These are phyloP conservation scores for Helotiales sp. DNA, from an alignment of 2,329 filamentous ascomycete genomes.

Conservation along the genomic window DNA sequence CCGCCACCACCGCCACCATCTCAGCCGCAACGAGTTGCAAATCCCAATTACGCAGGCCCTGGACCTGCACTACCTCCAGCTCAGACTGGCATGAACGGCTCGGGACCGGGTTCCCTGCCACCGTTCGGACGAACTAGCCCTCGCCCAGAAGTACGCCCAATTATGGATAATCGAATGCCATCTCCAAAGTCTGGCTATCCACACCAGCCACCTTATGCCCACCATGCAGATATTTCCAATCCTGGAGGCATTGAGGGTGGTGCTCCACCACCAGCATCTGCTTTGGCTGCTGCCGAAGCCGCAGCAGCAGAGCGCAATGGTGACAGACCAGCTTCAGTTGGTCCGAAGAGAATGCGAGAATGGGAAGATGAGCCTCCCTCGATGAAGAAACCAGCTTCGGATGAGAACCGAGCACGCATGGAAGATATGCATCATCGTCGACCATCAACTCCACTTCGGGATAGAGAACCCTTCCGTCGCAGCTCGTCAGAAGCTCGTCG, in stretches of 20 bases:
- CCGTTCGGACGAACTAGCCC: slow-evolving; percentile 78
- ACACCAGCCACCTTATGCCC: slow-evolving; percentile 76
- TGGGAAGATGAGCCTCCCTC: slow-evolving; percentile 77
- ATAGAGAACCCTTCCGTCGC: slow-evolving; percentile 68
- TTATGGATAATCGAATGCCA: slow-evolving; percentile 82
- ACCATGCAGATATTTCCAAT: slow-evolving; percentile 60
- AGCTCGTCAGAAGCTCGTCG: slow-evolving; percentile 74
- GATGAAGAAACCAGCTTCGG: slow-evolving; percentile 83
- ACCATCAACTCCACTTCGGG: slow-evolving; percentile 65
- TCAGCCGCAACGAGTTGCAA: slow-evolving; percentile 54
- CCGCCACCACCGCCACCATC: slow-evolving; percentile 45
- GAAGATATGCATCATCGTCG: slow-evolving; percentile 82
- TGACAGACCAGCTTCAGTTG: slow-evolving; percentile 74
- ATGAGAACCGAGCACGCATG: slow-evolving; percentile 82
- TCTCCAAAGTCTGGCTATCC: slow-evolving; percentile 88
- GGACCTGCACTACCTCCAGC: slow-evolving; percentile 44
- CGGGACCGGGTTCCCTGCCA: slow-evolving; percentile 48
- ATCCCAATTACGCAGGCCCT: slow-evolving; percentile 58
- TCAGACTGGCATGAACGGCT: slow-evolving; percentile 36
- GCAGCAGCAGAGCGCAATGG: slow-evolving; percentile 64
- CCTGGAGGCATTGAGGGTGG: slow-evolving; percentile 51
- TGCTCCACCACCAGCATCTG: slow-evolving; percentile 65
- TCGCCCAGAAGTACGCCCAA: slow-evolving; percentile 77
- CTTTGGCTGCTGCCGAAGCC: slow-evolving; percentile 66
- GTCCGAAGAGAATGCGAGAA: slow-evolving; percentile 82